Conservation (phyloP, 2,329 filamentous ascomycete genomes). For the Aspergillus vadensis region DNA sequence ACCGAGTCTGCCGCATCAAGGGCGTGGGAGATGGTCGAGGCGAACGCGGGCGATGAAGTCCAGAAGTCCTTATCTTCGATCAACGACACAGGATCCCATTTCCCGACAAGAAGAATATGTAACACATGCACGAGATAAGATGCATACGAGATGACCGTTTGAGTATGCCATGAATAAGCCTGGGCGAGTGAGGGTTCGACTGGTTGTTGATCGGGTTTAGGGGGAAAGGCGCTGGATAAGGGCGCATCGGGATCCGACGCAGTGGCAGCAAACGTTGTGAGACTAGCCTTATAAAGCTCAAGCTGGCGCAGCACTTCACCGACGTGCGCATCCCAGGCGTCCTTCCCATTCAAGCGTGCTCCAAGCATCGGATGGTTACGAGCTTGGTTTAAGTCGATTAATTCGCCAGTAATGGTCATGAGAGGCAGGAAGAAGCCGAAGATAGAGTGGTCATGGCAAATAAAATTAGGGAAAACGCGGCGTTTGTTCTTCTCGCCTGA, state of each 20-base stretch:
- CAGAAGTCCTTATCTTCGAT: constrained; percentile 91
- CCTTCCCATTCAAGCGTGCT: constrained; percentile 68
- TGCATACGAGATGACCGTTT: constrained; percentile 83
- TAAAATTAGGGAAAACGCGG: constrained; percentile 73
- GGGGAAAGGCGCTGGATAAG: constrained; percentile 58
- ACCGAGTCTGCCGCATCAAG: constrained; percentile 87
- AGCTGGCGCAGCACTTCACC: constrained; percentile 78
- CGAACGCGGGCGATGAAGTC: constrained; percentile 88
- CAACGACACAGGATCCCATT: constrained; percentile 93
- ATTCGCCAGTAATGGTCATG: constrained; percentile 90
- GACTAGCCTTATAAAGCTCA: constrained; percentile 76
- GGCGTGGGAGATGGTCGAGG: constrained; percentile 83
- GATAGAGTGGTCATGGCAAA: constrained; percentile 83
- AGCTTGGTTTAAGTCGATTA: constrained; percentile 86
- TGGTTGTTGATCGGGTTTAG: constrained; percentile 62
- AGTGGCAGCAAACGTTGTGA: constrained; percentile 50
- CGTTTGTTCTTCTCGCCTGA: constrained; percentile 48
- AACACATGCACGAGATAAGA: constrained; percentile 92
- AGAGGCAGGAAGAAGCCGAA: constrained; percentile 92
- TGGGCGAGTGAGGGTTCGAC: constrained; percentile 32
- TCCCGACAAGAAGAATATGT: constrained; percentile 87
- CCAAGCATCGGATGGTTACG: constrained; percentile 86
- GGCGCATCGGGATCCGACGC: constrained; percentile 30
- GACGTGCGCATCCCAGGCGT: constrained; percentile 78
- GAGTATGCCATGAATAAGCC: constrained; percentile 62